A percentile compares a stretch with the other conserved stretches of the same genome.
Conservation (phyloP, 73 alveolate species). For the Paramecium octaurelia region DNA sequence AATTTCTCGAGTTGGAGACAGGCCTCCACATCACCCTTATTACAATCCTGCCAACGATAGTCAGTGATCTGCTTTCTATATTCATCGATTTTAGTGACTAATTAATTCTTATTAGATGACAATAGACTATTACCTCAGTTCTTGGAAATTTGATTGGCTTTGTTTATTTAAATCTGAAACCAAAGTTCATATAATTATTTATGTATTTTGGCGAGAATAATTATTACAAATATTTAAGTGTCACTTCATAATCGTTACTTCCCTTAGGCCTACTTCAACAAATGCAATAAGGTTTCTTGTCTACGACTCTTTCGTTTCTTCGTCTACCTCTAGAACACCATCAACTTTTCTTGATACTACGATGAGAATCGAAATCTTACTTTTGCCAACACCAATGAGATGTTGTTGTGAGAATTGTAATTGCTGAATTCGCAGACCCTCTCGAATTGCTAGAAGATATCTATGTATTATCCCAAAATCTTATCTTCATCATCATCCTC, state of each 20-base stretch:
- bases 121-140: neutral
- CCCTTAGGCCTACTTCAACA: neutral
- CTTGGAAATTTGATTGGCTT: neutral
- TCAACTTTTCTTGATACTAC: neutral
- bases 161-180: neutral
- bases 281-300: neutral
- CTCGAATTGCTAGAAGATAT: neutral
- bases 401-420: neutral
- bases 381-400: neutral
- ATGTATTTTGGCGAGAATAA: neutral
- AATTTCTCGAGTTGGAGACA: neutral
- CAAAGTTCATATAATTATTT: neutral
- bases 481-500: neutral
- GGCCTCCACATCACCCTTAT: neutral
- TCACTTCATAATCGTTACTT: neutral
- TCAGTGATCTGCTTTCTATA: neutral
- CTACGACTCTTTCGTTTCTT: conserved; percentile 1
- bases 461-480: neutral
- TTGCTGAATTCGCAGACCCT: neutral
- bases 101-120: neutral
- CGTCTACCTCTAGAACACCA: neutral
- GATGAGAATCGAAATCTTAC: neutral
- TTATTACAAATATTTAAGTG: neutral
- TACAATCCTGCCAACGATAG: neutral
- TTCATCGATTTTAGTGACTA: neutral